Base-by-base conservation (phyloP, 371 early-diverging fungal species). In the Syncephalastrum sp. region DNA sequence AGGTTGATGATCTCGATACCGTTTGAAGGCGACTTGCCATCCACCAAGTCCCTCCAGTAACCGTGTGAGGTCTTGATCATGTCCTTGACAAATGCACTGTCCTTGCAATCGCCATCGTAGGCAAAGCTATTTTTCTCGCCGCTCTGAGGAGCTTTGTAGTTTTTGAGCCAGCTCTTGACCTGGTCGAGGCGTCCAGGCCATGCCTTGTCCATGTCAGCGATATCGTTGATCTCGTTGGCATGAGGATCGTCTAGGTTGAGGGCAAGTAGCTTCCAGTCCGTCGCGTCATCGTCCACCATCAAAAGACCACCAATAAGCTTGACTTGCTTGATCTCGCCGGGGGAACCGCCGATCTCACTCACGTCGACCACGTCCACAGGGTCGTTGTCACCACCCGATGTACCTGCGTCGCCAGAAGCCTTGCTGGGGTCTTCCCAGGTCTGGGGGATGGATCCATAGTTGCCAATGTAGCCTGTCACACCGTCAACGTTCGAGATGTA, bases 391-490 rank as follows among this genome's bases (percentile, higher is more conserved):
- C 99, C 99, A 0, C 38, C 38, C 54, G 79, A 82, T 53, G 84
- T 87, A 68, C 88, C 89, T 60, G 97, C 95, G 67, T 92, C 94
- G 52, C 77, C 81, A 83, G 96, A 90, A 49, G 72, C 70, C 63
- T 77, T 75, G 59, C 82, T 87, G 44, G 99, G 98, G 72, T 97
- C 94, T 80, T 99, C 99, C 98, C 98, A 99, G 56, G 99, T 99
- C 88, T 91, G 92, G 41, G 99, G 99, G 57, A 99, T 79, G 33
- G 98, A 98, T 54, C 99, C 99, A 70, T 99, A 99, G 86, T 99
- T 99, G 98, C 98, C 99, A 69, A 95, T 92, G 84, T 99, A 99
- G 46, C 99, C 99, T 67, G 96, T 94, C 86, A 93, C 94, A 12
- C 99, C 99, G 87, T 98, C 99, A 71, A 96, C 89, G 83, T 99